Evolutionary conservation across 2,329 filamentous ascomycete genomes (phyloP).

Genomic region (Penicillium hordei): DNA sequence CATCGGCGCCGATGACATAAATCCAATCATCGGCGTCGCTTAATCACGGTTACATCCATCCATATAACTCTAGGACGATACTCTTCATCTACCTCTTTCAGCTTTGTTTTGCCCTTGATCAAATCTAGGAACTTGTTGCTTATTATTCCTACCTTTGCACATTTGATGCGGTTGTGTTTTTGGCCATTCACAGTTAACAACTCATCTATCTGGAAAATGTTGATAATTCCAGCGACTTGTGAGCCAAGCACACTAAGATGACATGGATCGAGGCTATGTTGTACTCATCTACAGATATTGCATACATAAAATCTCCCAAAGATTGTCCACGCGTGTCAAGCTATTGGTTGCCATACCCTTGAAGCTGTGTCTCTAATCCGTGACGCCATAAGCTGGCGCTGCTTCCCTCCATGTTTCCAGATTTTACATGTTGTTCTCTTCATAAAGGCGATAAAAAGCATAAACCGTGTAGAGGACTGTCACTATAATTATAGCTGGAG

Average conservation of each 20-base stretch:
- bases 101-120: not conserved
- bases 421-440: not conserved
- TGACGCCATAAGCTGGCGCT: not conserved
- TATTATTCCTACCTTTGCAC: not conserved
- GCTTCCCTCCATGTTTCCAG: not conserved
- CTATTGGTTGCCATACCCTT: not conserved
- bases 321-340: not conserved
- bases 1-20: slow-evolving; percentile 23
- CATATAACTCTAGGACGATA: not conserved
- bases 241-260: not conserved
- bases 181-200: not conserved
- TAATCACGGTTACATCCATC: slow-evolving; percentile 2
- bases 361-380: not conserved
- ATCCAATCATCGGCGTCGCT: slow-evolving; percentile 11
- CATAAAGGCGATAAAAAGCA: no score
- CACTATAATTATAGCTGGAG: no score
- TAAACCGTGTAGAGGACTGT: no score
- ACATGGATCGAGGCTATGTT: not conserved
- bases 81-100: not conserved
- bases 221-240: not conserved
- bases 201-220: not conserved
- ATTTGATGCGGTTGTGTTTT: not conserved
- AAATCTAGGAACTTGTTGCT: not conserved
- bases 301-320: not conserved
- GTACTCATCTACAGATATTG: not conserved